phyloP scores from a whole-genome alignment of 441 rosid species.

The Euphorbia corollata region DNA sequence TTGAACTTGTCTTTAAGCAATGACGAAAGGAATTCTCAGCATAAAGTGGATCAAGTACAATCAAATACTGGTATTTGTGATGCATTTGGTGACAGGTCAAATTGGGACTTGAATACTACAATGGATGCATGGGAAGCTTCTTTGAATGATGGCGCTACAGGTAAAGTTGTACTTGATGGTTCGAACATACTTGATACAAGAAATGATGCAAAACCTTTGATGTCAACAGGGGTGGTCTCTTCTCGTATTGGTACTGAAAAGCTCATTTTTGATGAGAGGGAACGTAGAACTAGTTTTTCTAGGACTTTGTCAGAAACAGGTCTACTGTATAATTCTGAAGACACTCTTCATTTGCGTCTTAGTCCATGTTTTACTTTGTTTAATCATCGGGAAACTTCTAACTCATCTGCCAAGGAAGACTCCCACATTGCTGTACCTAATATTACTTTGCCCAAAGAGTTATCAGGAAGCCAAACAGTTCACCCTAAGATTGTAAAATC shows the following conservation, averaged over 20 bases:
- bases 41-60: conserved; percentile 22
- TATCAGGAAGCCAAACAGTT: conserved; percentile 22
- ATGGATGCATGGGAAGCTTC: conserved; percentile 76
- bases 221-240: conserved; percentile 20
- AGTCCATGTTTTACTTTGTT: conserved; percentile 29
- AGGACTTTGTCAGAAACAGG: conserved; percentile 21
- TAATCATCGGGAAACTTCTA: conserved; percentile 28
- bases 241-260: conserved; percentile 23
- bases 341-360: conserved; percentile 55
- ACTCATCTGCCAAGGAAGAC: conserved; percentile 24
- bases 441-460: conserved; percentile 20
- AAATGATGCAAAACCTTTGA: conserved; percentile 29
- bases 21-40: conserved; percentile 26
- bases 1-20: conserved; percentile 50
- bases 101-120: conserved; percentile 82
- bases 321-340: conserved; percentile 27
- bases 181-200: conserved; percentile 20
- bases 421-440: conserved; percentile 18
- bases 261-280: conserved; percentile 24
- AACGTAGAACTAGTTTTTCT: conserved; percentile 18
- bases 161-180: conserved; percentile 24
- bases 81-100: conserved; percentile 41
- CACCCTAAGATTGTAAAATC: conserved; percentile 40
- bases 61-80: conserved; percentile 22
- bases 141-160: conserved; percentile 26